Evolutionary conservation across 1,139 yeast species (phyloP).

Genomic region (Hemisphaericaspora lyxosophila): DNA sequence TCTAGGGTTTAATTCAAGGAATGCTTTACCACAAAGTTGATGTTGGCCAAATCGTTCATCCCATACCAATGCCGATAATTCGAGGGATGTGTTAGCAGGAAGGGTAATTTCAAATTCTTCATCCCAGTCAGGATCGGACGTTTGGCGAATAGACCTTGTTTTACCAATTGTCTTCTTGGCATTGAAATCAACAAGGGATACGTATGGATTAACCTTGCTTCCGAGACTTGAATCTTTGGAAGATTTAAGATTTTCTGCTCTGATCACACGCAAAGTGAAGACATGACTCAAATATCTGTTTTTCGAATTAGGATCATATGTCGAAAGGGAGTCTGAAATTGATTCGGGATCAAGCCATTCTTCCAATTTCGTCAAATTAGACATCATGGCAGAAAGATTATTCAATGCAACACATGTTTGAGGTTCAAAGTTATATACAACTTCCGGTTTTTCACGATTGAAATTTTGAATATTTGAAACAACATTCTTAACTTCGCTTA

Average conservation of each 20-base stretch:
- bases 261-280: slow-evolving; percentile 63
- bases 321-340: slow-evolving; percentile 48
- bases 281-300: slow-evolving; percentile 48
- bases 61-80: slow-evolving; percentile 70
- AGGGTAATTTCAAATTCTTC: slow-evolving; percentile 74
- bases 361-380: slow-evolving; percentile 60
- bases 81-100: slow-evolving; percentile 38
- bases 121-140: slow-evolving; percentile 80
- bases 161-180: slow-evolving; percentile 62
- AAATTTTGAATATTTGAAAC: slow-evolving; percentile 44
- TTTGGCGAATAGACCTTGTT: slow-evolving; percentile 64
- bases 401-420: slow-evolving; percentile 76
- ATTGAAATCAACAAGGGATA: slow-evolving; percentile 62
- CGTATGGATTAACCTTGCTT: slow-evolving; percentile 57
- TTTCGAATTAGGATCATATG: slow-evolving; percentile 31
- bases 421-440: slow-evolving; percentile 60
- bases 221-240: slow-evolving; percentile 40
- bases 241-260: slow-evolving; percentile 63
- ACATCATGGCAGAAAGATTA: slow-evolving; percentile 63
- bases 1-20: slow-evolving; percentile 62
- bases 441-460: slow-evolving; percentile 39
- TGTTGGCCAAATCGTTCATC: slow-evolving; percentile 62
- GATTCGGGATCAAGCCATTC: slow-evolving; percentile 60
- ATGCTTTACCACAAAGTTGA: slow-evolving; percentile 68
- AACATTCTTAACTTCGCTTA: slow-evolving; percentile 46